Evolutionary conservation across 208 protist genomes (phyloP), one percentile per base, ranked within the genome.

Genomic region (Leishmania aethiopica): DNA sequence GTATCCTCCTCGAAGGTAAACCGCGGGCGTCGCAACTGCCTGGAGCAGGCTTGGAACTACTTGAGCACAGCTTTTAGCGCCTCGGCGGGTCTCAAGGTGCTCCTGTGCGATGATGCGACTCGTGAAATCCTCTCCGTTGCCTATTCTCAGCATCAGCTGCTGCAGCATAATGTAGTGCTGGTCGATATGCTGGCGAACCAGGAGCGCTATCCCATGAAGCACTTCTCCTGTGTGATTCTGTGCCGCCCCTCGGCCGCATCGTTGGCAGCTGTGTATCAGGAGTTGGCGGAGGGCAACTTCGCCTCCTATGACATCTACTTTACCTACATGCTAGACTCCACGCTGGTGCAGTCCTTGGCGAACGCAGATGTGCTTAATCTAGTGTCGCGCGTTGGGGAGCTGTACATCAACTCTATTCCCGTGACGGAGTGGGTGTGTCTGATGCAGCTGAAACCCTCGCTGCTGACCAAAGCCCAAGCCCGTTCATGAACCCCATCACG

Each of bases 131-230:
- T 99, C 22, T 96, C 91, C 47, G 92, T 99, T 76, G 96, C 97
- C 32, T 99, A 97, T 83, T 98, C 97, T 28, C 97, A 99, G 85
- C 97, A 98, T 47, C 93, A 99, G 81, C 97, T 99, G 53, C 90
- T 99, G 75, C 96, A 98, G 81, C 97, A 99, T 80, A 96, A 99
- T 80, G 96, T 99, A 15, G 99, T 99, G 73, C 89, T 99, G 28
- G 96, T 99, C 57, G 99, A 99, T 80, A 90, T 94, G 77, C 84
- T 99, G 35, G 86, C 96, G 28, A 96, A 95, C 73, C 92, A 75
- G 70, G 82, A 85, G 13, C 90, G 96, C 71, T 98, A 99, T 81
- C 85, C 85, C 32, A 99, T 99, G 96, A 91, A 93, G 71, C 98
- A 99, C 82, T 91, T 99, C 76, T 96, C 95, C 57, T 97, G 92